Base-by-base conservation (phyloP, 805 yeast genomes). In the Saccharomyces paradoxus region DNA sequence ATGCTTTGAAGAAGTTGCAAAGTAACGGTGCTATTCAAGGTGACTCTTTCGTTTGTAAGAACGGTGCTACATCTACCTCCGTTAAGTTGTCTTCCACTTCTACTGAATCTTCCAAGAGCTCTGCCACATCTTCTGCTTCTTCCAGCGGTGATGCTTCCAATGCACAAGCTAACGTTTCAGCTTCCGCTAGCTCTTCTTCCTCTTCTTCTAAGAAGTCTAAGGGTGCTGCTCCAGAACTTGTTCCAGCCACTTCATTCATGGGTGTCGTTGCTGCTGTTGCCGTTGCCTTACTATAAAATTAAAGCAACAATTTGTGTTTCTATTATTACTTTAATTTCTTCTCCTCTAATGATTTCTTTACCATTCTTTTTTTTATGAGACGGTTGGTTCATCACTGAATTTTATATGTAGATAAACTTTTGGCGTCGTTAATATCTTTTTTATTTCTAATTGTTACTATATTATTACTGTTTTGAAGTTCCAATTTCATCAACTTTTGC, bases 1-100 rank as follows among this genome's bases (percentile, higher is more conserved):
- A 78, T 58, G 77, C 79, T 53, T 89, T 91, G 78, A 81, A 86
- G 73, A 66, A 73, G 54, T 81, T 89, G 70, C 84, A 88, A 81
- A 73, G 76, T 67, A 78, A 80, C 65, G 95, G 96, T 75, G 87
- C 80, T 71, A 84, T 94, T 74, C 89, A 84, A 77, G 99, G 99
- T 82, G 89, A 89, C 78, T 77, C 82, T 65, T 91, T 82, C 78
- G 79, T 74, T 66, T 87, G 95, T 78, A 78, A 79, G 64, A 87
- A 84, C 73, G 84, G 83, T 61, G 70, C 80, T 50, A 66, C 76
- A 26, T 72, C 81, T 32, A 73, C 82, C 54, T 74, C 84, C 46
- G 68, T 74, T 55, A 64, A 71, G 49, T 61, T 70, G 56, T 58
- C 71, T 48, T 57, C 69, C 17, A 56, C 74, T 28, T 60, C 72